Percentiles rank a stretch among this genome's conserved stretches.
These are phyloP conservation scores for Venturia aucupariae DNA, from an alignment of 2,329 filamentous ascomycete genomes.

Conservation along the genomic window DNA sequence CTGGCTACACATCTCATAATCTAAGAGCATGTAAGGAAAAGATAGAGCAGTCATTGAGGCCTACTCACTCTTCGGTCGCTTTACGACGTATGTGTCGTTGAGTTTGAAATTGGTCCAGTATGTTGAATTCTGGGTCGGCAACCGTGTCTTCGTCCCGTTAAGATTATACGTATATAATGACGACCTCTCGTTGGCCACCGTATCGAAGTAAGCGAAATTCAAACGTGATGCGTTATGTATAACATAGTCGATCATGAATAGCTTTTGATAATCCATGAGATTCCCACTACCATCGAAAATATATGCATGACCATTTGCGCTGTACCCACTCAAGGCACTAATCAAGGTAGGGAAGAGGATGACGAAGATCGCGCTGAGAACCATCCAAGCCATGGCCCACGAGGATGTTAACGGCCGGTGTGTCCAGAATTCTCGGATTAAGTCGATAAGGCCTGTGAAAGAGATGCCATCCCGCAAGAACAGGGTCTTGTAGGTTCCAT, in stretches of 20 bases:
- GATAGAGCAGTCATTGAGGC: neutral
- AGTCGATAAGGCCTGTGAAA: neutral
- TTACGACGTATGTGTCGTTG: neutral
- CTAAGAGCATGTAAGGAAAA: neutral
- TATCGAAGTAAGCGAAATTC: neutral
- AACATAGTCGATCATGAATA: conserved; percentile 13
- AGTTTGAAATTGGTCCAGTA: neutral
- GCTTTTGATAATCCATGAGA: neutral
- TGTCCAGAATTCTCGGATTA: neutral
- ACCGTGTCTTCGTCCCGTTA: too few species aligned
- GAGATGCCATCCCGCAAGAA: conserved; percentile 18
- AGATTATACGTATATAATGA: too few species aligned
- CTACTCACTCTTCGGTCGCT: neutral
- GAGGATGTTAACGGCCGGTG: conserved; percentile 18
- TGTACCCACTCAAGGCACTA: conserved; percentile 21
- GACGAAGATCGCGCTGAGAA: conserved; percentile 18
- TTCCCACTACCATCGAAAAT: conserved; percentile 13
- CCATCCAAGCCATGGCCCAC: conserved; percentile 20
- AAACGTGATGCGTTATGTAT: conserved; percentile 20
- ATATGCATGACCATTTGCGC: conserved; percentile 14
- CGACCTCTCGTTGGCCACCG: neutral
- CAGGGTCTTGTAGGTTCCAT: conserved; percentile 17
- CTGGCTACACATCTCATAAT: neutral
- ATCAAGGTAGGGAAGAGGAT: conserved; percentile 19
- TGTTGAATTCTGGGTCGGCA: neutral